Evolutionary conservation across 2,329 filamentous ascomycete species (phyloP), one percentile per base, ranked within the genome.

Genomic region (Endothia cerciana): DNA sequence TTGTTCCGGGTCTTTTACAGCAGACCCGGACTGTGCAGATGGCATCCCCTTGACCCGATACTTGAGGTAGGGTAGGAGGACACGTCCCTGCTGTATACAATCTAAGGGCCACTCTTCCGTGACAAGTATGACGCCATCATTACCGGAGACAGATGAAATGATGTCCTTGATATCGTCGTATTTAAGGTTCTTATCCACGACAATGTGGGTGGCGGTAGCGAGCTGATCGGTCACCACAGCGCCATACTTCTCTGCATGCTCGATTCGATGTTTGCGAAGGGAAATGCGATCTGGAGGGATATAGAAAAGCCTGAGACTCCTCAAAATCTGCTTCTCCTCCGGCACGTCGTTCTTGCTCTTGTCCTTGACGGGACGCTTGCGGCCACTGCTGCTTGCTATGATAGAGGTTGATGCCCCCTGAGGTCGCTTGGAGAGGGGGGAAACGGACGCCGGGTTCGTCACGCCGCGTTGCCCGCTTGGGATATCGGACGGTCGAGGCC

Each of bases 281-380:
- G 89, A 86, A 57, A 91, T 84, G 69, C 94, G 90, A 69, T 93
- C 87, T 70, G 95, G 91, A 0, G 93, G 94, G 6, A 97, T 87
- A 74, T 95, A 97, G 77, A 87, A 91, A 69, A 93, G 90, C 0
- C 78, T 75, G n/a, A 91, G 75, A 0, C 78, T 83, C 55, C 79
- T 82, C 73, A 93, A 89, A 5, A 91, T 82, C 70, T 85, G 83
- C 64, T 85, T 77, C 0, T 76, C 74, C 67, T 87, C 83, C 0
- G 86, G 83, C 0, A 85, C 78, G 25, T 81, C 68, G 60, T 81
- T 82, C 28, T 83, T 66, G 2, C 73, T 75, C 73, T 86, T 87
- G 49, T 82, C 78, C 71, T 85, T 85, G 17, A 19, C 40, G 11
- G 53, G 2, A 11, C 15, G 36, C 15, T 63, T 57, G 36, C 40